Base-by-base conservation (phyloP, 73 alveolate species). In the Paramecium bursaria region DNA sequence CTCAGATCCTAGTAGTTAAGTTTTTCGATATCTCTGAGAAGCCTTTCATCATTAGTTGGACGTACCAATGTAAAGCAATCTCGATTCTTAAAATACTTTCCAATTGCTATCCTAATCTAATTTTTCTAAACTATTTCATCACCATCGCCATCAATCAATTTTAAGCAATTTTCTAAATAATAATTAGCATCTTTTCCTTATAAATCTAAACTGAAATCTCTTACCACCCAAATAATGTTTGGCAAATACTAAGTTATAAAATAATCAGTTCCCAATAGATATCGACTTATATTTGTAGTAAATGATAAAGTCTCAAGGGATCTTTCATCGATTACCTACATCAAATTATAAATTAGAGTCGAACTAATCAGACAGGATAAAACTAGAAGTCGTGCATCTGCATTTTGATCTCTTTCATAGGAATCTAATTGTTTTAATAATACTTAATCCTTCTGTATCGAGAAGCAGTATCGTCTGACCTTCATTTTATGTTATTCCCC, bases 241-340 rank as follows among this genome's bases (percentile, higher is more conserved):
- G 99, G 99, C 53, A 97, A 94, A 74, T 96, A 94, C 73, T 94
- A 35, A 2, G 88, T 74, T 1, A 74, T 51, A 22, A 74, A 74
- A 30, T 50, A 51, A 27, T 74, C 87, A 29, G 23, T 49, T 19
- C 87, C 87, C 15, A 74, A 31, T 51, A 48, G 25, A 29, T 47
- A 35, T 29, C 31, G 29, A 48, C 75, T 74, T 47, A 51, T 48
- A 30, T 51, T 51, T 4, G 87, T 48, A 1, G 87, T 51, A 21
- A 51, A 50, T 27, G 74, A 48, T 4, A 88, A 79, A 15, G 75
- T 86, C 73, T 93, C 98, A 4, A 94, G 77, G 19, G 97, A 96
- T 54, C 91, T 94, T 91, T 97, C 99, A 85, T 97, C 99, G 10
- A 97, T 97, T 21, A 96, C 97, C 48, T 94, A 94, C 98, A 97